Conservation (phyloP, 1,284 basidiomycete species). For the Trichosporon sp. region DNA sequence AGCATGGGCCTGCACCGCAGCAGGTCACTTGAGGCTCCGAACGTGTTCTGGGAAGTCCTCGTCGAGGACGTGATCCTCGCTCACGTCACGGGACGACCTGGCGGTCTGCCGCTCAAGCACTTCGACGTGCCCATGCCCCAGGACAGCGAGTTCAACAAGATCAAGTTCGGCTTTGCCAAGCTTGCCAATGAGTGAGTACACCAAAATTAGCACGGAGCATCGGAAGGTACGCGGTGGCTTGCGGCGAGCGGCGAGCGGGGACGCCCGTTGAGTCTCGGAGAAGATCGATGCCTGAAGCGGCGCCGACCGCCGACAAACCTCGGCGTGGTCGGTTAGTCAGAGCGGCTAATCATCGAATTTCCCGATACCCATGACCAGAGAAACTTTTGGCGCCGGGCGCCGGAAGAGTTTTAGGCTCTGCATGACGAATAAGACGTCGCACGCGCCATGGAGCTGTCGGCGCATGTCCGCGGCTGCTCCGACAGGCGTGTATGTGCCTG, state of each 20-base stretch:
- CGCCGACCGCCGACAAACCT: too few species aligned
- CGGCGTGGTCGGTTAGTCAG: too few species aligned
- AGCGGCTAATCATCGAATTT: too few species aligned
- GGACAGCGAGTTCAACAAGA: constrained; percentile 4
- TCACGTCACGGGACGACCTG: background rate
- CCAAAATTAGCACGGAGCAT: too few species aligned
- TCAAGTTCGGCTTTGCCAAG: background rate
- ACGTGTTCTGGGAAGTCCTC: constrained; percentile 1
- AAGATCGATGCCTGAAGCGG: too few species aligned
- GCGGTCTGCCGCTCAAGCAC: background rate
- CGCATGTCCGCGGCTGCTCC: too few species aligned
- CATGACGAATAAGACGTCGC: too few species aligned
- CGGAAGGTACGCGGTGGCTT: background rate
- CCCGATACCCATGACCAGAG: too few species aligned
- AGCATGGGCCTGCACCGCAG: background rate
- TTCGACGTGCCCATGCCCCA: background rate
- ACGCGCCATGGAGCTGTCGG: too few species aligned
- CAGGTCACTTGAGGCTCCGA: background rate
- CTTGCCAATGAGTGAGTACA: background rate
- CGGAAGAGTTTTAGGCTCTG: too few species aligned
- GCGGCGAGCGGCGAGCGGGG: background rate
- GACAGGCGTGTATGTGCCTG: too few species aligned
- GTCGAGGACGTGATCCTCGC: background rate
- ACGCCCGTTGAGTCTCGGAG: background rate
- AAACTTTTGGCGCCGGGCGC: too few species aligned